phyloP scores from a whole-genome alignment of 495 filamentous ascomycete genomes.

The Hyaloscypha hepaticicola region DNA sequence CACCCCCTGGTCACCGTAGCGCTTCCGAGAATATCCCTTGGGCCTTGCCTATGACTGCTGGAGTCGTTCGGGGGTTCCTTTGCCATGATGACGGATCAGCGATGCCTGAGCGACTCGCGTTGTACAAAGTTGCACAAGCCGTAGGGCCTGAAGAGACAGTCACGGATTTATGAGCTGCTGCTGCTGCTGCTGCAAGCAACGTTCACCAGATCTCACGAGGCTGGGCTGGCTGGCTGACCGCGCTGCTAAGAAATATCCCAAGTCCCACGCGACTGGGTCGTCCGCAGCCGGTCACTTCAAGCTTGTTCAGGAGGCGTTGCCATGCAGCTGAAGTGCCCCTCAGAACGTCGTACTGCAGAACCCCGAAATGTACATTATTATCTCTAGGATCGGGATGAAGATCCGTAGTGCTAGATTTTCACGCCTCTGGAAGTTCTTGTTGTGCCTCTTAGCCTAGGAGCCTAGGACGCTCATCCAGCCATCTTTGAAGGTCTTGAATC shows the following conservation, averaged over 20 bases:
- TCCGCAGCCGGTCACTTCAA: background rate
- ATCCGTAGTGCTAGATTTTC: background rate
- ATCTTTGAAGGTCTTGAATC: background rate
- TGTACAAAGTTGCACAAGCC: too few species aligned
- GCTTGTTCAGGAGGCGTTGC: background rate
- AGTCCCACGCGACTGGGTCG: background rate
- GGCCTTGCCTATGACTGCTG: background rate
- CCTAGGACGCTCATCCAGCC: too few species aligned
- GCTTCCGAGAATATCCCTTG: constrained; percentile 1
- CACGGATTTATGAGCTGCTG: too few species aligned
- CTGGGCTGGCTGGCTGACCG: background rate
- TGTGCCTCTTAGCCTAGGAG: too few species aligned
- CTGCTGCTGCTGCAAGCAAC: too few species aligned
- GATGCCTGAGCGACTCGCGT: too few species aligned
- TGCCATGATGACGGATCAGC: background rate
- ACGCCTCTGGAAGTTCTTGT: background rate
- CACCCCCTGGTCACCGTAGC: background rate
- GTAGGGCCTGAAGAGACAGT: too few species aligned
- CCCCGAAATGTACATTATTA: background rate
- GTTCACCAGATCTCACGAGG: too few species aligned
- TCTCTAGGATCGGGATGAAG: background rate
- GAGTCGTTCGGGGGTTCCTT: background rate
- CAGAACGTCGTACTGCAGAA: background rate
- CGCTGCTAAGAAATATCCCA: background rate
- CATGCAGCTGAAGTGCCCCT: background rate